Evolutionary conservation across 2,329 filamentous ascomycete genomes (phyloP), one percentile per base, ranked within the genome.

Genomic region (Sporothrix euskadiensis): DNA sequence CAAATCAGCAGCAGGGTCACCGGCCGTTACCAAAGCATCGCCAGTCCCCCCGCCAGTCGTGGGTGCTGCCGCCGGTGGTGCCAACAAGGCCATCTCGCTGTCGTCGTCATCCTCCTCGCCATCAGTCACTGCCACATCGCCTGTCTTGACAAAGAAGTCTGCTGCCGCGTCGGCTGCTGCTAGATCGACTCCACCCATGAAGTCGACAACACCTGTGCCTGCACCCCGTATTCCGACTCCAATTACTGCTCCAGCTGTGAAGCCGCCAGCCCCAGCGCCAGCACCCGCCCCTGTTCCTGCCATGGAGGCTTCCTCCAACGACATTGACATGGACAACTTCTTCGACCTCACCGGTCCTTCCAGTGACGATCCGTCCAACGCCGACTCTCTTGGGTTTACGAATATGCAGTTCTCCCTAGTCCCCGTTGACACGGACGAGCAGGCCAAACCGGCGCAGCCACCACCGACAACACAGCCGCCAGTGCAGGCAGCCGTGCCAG

Each of bases 381-480:
- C 82, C n/a, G 83, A 84, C 44, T 49, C 44, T 70, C 81, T 85
- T 8, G 84, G 84, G 75, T 89, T 88, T 76, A 88, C 87, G 16
- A 83, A 88, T 75, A 88, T 88, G 85, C 83, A 86, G 49, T 89
- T 89, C 75, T 84, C 85, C 0, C 80, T 88, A 4, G 87, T 85
- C 1, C 84, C 86, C 0, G 75, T 82, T 10, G 57, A 57, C n/a
- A 26, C 41, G n/a, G 73, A 75, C 6, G 74, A 35, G 65, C 73
- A 72, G 70, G 74, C 49, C 77, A 79, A 26, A 49, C 30, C n/a
- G 47, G 32, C 49, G 19, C 22, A 56, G 14, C 57, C 39, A n/a
- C n/a, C 71, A 39, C 9, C 61, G 19, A 4, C 35, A 5, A 16
- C 19, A 7, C 74, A 65, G 22, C 61, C 68, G 41, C 57, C 57